Conservation (phyloP, 179 eudicot species). For the Actinidia chinensis region DNA sequence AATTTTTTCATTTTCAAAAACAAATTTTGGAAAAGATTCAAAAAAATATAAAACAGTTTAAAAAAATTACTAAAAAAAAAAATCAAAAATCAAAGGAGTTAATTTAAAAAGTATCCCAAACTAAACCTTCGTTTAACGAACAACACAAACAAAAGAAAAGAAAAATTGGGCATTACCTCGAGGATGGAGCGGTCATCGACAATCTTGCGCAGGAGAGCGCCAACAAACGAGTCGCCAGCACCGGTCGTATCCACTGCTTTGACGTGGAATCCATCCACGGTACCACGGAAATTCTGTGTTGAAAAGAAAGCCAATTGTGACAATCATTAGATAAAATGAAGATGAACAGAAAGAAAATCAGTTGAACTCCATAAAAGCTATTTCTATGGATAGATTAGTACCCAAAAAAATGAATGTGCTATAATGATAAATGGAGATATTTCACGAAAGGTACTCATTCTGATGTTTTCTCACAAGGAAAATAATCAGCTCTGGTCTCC, state of each 20-base stretch:
- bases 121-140: not conserved
- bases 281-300: not conserved
- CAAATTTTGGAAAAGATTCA: too few species aligned
- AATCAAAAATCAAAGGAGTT: too few species aligned
- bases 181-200: slow-evolving; percentile 25
- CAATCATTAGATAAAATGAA: not conserved
- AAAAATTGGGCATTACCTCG: slow-evolving; percentile 11
- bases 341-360: not conserved
- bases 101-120: too few species aligned
- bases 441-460: not conserved
- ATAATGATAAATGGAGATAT: not conserved
- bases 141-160: not conserved
- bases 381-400: not conserved
- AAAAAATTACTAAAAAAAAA: too few species aligned
- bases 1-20: too few species aligned
- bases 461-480: not conserved
- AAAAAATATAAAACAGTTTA: too few species aligned
- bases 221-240: slow-evolving; percentile 39
- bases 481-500: not conserved
- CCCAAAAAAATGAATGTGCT: not conserved
- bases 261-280: slow-evolving; percentile 28
- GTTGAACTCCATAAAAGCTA: not conserved
- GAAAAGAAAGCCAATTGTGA: not conserved
- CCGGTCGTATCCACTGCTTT: slow-evolving; percentile 34
- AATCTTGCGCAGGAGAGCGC: slow-evolving; percentile 31